A percentile compares a stretch with the other conserved stretches of the same genome.
phyloP scores from a whole-genome alignment of 169 alveolate species.

The Eimeria praecox region DNA sequence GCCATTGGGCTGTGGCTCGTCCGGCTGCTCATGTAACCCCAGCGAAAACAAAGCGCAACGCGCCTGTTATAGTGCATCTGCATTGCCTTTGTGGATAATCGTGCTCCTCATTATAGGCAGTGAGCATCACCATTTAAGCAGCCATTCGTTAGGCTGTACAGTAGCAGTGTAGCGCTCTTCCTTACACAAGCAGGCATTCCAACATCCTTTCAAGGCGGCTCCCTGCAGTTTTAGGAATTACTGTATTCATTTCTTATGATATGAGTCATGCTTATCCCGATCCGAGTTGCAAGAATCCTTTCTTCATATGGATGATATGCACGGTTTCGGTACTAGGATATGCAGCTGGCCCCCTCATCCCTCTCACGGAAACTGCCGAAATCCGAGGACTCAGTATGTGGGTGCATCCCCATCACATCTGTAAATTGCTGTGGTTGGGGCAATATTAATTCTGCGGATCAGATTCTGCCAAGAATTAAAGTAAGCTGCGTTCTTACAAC shows the following conservation, averaged over 20 bases:
- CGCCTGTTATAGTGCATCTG: background rate
- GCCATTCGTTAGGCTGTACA: background rate
- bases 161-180: background rate
- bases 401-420: background rate
- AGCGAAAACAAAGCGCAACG: background rate
- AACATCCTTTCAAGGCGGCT: no score
- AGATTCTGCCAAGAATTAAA: no score
- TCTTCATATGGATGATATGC: no score
- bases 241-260: no score
- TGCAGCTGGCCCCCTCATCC: background rate
- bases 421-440: background rate
- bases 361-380: background rate
- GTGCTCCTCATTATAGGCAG: background rate
- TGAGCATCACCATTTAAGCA: background rate
- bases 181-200: no score
- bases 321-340: background rate
- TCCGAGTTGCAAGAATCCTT: no score
- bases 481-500: background rate
- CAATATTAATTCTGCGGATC: background rate
- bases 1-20: background rate
- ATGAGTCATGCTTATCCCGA: no score
- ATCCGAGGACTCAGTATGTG: background rate
- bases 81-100: background rate
- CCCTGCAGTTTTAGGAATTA: no score
- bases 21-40: background rate